phyloP scores from a whole-genome alignment of 805 yeast species.

The Cyberlindnera mississippiensis region DNA sequence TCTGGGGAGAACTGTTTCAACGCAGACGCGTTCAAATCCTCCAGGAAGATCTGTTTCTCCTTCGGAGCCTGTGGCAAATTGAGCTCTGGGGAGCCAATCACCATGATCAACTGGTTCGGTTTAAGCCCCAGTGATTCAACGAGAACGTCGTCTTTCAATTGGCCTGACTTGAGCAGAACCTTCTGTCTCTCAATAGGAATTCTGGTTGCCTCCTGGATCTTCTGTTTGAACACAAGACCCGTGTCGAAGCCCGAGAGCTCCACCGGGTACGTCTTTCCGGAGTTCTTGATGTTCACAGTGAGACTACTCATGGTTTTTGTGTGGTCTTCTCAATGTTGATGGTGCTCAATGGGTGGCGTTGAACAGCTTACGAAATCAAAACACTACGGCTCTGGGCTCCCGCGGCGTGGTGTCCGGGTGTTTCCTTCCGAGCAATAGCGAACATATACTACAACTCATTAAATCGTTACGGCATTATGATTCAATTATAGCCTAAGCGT shows the following conservation, averaged over 20 bases:
- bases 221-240: slow-evolving; percentile 57
- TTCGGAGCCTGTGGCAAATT: slow-evolving; percentile 51
- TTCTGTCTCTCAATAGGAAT: slow-evolving; percentile 91
- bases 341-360: slow-evolving; percentile 3
- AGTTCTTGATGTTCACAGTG: slow-evolving; percentile 49
- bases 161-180: slow-evolving; percentile 85
- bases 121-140: slow-evolving; percentile 49
- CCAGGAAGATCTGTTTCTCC: slow-evolving; percentile 52
- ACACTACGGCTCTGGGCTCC: not conserved
- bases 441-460: not conserved
- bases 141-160: slow-evolving; percentile 58
- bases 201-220: slow-evolving; percentile 67
- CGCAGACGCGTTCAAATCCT: slow-evolving; percentile 54
- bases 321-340: too few species aligned
- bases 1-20: slow-evolving; percentile 34
- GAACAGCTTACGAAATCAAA: not conserved
- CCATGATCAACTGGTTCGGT: slow-evolving; percentile 70
- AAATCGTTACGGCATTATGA: too few species aligned
- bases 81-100: slow-evolving; percentile 84
- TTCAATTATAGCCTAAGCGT: too few species aligned
- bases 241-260: slow-evolving; percentile 27
- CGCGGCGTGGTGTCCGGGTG: slow-evolving; percentile 9
- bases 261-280: slow-evolving; percentile 64
- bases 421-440: not conserved
- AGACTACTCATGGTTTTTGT: slow-evolving; percentile 6